Evolutionary conservation across 169 alveolate genomes (phyloP).

Genomic region (Plasmodium adleri): DNA sequence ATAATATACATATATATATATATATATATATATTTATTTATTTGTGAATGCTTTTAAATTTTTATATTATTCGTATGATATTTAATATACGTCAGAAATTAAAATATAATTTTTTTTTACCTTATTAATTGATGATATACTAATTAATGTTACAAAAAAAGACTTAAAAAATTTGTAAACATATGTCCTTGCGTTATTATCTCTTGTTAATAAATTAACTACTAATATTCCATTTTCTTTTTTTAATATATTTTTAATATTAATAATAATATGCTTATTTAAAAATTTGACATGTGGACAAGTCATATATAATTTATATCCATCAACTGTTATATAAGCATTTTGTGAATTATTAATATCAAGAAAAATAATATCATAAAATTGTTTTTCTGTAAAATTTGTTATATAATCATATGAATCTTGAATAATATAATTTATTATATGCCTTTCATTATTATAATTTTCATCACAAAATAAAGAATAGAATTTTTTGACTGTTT

Average conservation of each 20-base stretch:
- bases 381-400: slow-evolving; percentile 11
- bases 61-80: too few relatives aligned
- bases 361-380: slow-evolving; percentile 58
- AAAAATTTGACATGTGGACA: slow-evolving; percentile 62
- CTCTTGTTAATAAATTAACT: slow-evolving; percentile 63
- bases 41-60: background rate
- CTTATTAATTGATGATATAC: slow-evolving; percentile 53
- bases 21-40: background rate
- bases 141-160: slow-evolving; percentile 26
- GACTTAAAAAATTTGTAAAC: slow-evolving; percentile 27
- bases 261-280: slow-evolving; percentile 12
- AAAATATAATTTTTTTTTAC: background rate
- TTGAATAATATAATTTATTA: slow-evolving; percentile 42
- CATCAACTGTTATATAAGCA: slow-evolving; percentile 39
- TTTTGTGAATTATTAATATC: slow-evolving; percentile 72
- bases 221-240: slow-evolving; percentile 38
- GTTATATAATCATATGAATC: slow-evolving; percentile 59
- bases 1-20: background rate
- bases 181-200: slow-evolving; percentile 31
- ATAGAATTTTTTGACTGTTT: slow-evolving; percentile 40
- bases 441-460: slow-evolving; percentile 15
- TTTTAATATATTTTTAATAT: slow-evolving; percentile 46
- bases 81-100: background rate
- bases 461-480: slow-evolving; percentile 27
- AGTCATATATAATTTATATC: slow-evolving; percentile 27